Evolutionary conservation across 352 stramenopile genomes (phyloP).

Genomic region (Phytophthora colocasiae): DNA sequence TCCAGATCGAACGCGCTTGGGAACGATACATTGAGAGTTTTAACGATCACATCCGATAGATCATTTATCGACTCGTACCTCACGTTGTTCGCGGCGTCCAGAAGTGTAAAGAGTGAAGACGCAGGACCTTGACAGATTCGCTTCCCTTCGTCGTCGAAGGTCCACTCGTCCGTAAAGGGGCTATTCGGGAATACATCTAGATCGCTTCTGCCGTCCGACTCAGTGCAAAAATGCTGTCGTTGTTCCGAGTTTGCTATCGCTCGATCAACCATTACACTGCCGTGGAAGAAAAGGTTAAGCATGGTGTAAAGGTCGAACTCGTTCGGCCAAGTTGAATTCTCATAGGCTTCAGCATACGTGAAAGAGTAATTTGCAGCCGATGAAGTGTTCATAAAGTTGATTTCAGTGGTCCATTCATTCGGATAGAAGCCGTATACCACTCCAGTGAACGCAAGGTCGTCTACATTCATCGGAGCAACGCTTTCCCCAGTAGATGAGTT

Average conservation of each 20-base stretch:
- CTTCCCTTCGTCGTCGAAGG: slow-evolving; percentile 31
- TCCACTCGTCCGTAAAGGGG: slow-evolving; percentile 33
- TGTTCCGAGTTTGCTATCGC: slow-evolving; percentile 39
- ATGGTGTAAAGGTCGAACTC: slow-evolving; percentile 26
- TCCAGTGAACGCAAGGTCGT: slow-evolving; percentile 48
- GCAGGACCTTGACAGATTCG: slow-evolving; percentile 48
- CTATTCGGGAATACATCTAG: slow-evolving; percentile 23
- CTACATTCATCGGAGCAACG: slow-evolving; percentile 42
- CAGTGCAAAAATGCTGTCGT: slow-evolving; percentile 43
- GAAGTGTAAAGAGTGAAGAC: slow-evolving; percentile 43
- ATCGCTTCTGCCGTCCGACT: slow-evolving; percentile 41
- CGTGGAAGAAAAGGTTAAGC: slow-evolving; percentile 49
- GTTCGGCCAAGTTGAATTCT: slow-evolving; percentile 20
- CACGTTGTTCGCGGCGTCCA: slow-evolving; percentile 25
- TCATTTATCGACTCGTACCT: slow-evolving; percentile 14
- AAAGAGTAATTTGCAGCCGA: slow-evolving; percentile 20
- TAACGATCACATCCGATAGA: slow-evolving; percentile 26
- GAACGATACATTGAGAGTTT: slow-evolving; percentile 41
- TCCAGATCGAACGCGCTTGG: slow-evolving; percentile 30
- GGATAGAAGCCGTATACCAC: slow-evolving; percentile 55
- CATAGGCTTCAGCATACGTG: slow-evolving; percentile 21
- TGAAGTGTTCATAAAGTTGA: slow-evolving; percentile 30
- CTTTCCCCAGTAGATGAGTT: slow-evolving; percentile 30
- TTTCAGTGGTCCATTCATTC: slow-evolving; percentile 59
- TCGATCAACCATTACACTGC: slow-evolving; percentile 46